These are phyloP conservation scores for Marsdenia floribunda DNA, from an alignment of 257 asterid genomes.

Conservation along the genomic window DNA sequence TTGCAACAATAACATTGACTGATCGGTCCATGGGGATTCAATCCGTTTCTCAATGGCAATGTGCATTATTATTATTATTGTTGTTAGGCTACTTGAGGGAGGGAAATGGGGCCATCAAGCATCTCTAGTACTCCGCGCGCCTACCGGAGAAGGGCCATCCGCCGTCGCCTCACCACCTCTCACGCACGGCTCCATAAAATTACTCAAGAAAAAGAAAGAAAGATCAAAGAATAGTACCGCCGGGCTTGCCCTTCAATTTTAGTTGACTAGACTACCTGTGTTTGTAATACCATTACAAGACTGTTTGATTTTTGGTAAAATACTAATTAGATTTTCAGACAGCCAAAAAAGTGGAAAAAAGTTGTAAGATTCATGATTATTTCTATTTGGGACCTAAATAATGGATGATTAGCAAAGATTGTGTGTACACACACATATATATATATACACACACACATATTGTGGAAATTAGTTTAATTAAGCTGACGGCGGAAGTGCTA, in stretches of 20 bases:
- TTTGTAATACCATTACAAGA: neutral
- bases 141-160: constrained; percentile 7
- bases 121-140: neutral
- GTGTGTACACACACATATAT: neutral
- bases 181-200: constrained; percentile 21
- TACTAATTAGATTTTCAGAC: too few relatives aligned
- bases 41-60: constrained; percentile 8
- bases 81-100: neutral
- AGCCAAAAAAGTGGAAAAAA: neutral
- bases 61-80: neutral
- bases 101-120: neutral
- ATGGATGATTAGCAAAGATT: constrained; percentile 28
- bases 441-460: too few relatives aligned
- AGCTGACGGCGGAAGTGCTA: constrained; percentile 73
- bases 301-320: neutral
- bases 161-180: constrained; percentile 4
- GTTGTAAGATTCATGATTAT: constrained; percentile 25
- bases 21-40: constrained; percentile 17
- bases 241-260: neutral
- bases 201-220: constrained; percentile 1
- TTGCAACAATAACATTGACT: constrained; percentile 28
- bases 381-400: constrained; percentile 30
- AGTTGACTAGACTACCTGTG: too few relatives aligned
- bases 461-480: constrained; percentile 22
- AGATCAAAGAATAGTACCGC: neutral